A percentile compares a stretch with the other conserved stretches of the same genome.
phyloP scores from a whole-genome alignment of 1,284 basidiomycete genomes.

The Pyrrhoderma noxium region DNA sequence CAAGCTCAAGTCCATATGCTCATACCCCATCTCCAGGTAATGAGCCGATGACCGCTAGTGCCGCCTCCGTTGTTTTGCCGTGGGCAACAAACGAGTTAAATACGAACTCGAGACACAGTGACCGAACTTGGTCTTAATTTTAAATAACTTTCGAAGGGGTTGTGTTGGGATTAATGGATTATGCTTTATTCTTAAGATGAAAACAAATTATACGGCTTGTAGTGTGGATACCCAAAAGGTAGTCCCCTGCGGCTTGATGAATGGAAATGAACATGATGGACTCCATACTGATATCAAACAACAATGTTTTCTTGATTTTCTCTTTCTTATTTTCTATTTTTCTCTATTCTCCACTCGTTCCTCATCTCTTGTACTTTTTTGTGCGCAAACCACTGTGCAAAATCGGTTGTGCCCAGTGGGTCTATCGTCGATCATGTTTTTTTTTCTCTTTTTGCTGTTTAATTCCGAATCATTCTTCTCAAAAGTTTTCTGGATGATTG shows the following conservation, averaged over 20 bases:
- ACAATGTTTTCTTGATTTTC: not conserved
- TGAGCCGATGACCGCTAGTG: slow-evolving; percentile 8
- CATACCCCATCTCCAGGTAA: slow-evolving; percentile 49
- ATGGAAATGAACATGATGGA: slow-evolving; percentile 14
- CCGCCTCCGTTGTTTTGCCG: slow-evolving; percentile 30
- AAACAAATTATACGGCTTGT: slow-evolving; percentile 7
- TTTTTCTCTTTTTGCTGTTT: slow-evolving; percentile 1
- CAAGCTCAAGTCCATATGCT: slow-evolving; percentile 41
- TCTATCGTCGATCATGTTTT: slow-evolving; percentile 3
- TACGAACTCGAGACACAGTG: slow-evolving; percentile 12
- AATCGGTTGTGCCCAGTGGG: not conserved
- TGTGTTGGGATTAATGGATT: not conserved
- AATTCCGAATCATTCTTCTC: slow-evolving; percentile 17
- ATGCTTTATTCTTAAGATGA: slow-evolving; percentile 17
- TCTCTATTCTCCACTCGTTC: slow-evolving; percentile 10
- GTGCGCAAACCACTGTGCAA: not conserved
- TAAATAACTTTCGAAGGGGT: not conserved
- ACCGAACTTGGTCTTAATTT: slow-evolving; percentile 17
- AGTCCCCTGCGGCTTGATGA: slow-evolving; percentile 5
- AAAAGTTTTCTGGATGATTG: slow-evolving; percentile 16
- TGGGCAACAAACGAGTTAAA: slow-evolving; percentile 59
- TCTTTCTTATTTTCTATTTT: not conserved
- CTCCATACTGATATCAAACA: slow-evolving; percentile 9
- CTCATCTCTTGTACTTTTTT: slow-evolving; percentile 6
- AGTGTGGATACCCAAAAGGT: not conserved